These are phyloP conservation scores for Drechslerella dactyloides DNA, from an alignment of 2,329 filamentous ascomycete species.

Conservation along the genomic window DNA sequence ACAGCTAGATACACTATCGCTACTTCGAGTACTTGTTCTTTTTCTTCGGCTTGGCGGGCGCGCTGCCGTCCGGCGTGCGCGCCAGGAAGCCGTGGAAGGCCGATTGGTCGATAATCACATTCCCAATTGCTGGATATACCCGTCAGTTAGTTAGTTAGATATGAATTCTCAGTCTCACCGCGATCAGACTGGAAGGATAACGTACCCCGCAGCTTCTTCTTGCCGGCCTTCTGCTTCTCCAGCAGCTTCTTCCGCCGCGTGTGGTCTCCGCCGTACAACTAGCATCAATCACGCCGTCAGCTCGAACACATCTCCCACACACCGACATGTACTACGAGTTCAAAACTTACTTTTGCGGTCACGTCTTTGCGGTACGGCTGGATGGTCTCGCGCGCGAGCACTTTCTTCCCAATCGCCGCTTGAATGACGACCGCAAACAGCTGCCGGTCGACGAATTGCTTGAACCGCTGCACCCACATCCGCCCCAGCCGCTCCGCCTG, in stretches of 20 bases:
- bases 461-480: conserved; percentile 93
- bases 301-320: too few relatives aligned
- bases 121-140: conserved; percentile 66
- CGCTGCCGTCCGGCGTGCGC: conserved; percentile 68
- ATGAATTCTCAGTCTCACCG: background rate
- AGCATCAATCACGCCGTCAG: background rate
- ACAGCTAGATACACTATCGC: background rate
- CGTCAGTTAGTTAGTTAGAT: conserved; percentile 14
- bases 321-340: conserved; percentile 62
- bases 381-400: conserved; percentile 90
- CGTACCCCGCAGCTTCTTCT: conserved; percentile 74
- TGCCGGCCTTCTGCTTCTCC: conserved; percentile 95
- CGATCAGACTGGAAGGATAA: background rate
- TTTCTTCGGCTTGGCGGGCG: conserved; percentile 33
- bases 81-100: conserved; percentile 93
- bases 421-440: conserved; percentile 98
- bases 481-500: conserved; percentile 82
- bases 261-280: conserved; percentile 85
- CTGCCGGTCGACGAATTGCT: conserved; percentile 92
- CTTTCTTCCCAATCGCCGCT: conserved; percentile 78
- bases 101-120: conserved; percentile 94
- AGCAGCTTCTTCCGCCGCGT: conserved; percentile 81
- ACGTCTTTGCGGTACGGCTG: conserved; percentile 98
- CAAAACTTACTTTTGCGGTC: conserved; percentile 62
- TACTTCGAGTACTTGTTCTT: background rate